Evolutionary conservation across 345 rosid species (phyloP).

Genomic region (Rubroshorea leprosula): DNA sequence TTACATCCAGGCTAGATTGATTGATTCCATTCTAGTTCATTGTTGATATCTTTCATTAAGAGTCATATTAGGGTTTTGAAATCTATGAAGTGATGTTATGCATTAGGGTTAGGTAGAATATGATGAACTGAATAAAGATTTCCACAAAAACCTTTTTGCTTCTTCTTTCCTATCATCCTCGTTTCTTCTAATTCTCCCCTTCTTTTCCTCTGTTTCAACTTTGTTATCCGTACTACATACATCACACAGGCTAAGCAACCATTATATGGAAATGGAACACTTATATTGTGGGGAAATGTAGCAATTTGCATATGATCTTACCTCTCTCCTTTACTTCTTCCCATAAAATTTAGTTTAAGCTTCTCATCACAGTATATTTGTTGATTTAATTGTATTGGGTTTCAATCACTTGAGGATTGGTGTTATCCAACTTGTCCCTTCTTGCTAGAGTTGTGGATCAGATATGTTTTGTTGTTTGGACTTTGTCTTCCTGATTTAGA

Average conservation of each 20-base stretch:
- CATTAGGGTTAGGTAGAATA: too few species aligned
- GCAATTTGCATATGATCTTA: background rate
- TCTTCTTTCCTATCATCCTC: too few species aligned
- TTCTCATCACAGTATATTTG: background rate
- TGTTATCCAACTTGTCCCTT: background rate
- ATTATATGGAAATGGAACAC: background rate
- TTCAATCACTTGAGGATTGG: background rate
- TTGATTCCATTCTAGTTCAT: background rate
- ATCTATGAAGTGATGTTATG: too few species aligned
- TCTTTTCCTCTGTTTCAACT: too few species aligned
- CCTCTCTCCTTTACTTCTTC: background rate
- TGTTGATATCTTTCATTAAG: background rate
- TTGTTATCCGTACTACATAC: too few species aligned
- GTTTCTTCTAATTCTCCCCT: too few species aligned
- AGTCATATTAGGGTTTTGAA: too few species aligned
- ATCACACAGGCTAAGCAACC: too few species aligned
- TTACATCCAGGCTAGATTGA: background rate
- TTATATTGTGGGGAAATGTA: background rate
- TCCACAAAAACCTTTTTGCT: too few species aligned
- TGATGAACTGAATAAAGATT: too few species aligned
- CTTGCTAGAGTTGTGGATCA: background rate
- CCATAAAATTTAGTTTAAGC: background rate
- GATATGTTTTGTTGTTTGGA: constrained; percentile 2
- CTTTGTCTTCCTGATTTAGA: background rate
- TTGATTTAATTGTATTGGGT: background rate